Evolutionary conservation across 1,284 basidiomycete species (phyloP).

Genomic region (Dichomitus squalens): DNA sequence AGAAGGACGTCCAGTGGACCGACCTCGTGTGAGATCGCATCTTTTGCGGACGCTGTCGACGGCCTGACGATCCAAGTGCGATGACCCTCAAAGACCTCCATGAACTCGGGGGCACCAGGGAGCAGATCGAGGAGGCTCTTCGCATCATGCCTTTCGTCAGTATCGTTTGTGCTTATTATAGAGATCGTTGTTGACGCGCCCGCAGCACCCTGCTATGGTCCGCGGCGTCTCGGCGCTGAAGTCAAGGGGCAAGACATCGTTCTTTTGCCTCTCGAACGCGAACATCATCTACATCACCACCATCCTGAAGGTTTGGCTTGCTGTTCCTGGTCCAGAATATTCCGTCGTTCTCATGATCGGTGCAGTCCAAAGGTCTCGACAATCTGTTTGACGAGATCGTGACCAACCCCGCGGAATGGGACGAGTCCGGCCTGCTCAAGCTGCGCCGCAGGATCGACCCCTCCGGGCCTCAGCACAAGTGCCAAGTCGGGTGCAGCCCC

Average conservation of each 20-base stretch:
- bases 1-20: conserved; percentile 83
- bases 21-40: conserved; percentile 80
- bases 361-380: conserved; percentile 73
- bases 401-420: conserved; percentile 92
- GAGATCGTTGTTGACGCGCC: background rate
- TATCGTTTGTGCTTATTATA: conserved; percentile 19
- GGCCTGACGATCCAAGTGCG: conserved; percentile 43
- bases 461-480: conserved; percentile 78
- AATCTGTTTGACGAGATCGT: conserved; percentile 84
- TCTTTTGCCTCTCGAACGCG: conserved; percentile 93
- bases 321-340: background rate
- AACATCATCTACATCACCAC: conserved; percentile 93
- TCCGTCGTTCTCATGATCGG: background rate
- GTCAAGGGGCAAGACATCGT: conserved; percentile 67
- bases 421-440: conserved; percentile 72
- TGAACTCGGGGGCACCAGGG: conserved; percentile 64
- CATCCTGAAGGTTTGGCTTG: conserved; percentile 72
- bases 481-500: conserved; percentile 86
- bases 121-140: conserved; percentile 81
- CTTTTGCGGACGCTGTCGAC: background rate
- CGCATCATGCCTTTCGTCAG: conserved; percentile 86
- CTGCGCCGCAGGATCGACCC: conserved; percentile 80
- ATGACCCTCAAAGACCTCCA: conserved; percentile 74
- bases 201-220: conserved; percentile 94
- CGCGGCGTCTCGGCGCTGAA: conserved; percentile 85